phyloP scores from a whole-genome alignment of 176 grass and related monocot genomes.

The Dendrocalamus sinicus region DNA sequence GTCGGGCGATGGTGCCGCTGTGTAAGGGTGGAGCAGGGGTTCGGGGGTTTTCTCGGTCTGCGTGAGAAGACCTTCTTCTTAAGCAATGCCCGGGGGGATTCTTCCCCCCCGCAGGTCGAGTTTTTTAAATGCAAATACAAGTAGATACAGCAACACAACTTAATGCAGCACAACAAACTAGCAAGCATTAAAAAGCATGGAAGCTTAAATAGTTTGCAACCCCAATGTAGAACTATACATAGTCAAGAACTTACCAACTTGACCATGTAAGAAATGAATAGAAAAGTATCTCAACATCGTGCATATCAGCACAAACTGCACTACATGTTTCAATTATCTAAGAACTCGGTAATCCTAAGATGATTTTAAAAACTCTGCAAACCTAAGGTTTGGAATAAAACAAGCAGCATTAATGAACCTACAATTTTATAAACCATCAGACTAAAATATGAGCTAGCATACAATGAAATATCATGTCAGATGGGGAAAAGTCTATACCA shows the following conservation, averaged over 20 bases:
- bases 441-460: neutral
- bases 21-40: no score
- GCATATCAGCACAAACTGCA: slow-evolving; percentile 28
- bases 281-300: neutral
- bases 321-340: neutral
- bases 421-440: slow-evolving; percentile 25
- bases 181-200: neutral
- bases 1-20: no score
- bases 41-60: no score
- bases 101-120: no score
- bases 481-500: no score
- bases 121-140: neutral
- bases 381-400: slow-evolving; percentile 1
- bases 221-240: neutral
- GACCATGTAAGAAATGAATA: neutral
- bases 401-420: neutral
- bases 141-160: neutral
- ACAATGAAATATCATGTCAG: neutral
- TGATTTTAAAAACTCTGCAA: slow-evolving; percentile 3
- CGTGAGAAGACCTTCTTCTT: no score
- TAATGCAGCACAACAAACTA: neutral
- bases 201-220: slow-evolving; percentile 19
- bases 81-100: no score
- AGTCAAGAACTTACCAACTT: slow-evolving; percentile 5
- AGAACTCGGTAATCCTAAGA: neutral